Evolutionary conservation across 2,329 filamentous ascomycete genomes (phyloP).

Genomic region (Ceratocystis eucalypticola): DNA sequence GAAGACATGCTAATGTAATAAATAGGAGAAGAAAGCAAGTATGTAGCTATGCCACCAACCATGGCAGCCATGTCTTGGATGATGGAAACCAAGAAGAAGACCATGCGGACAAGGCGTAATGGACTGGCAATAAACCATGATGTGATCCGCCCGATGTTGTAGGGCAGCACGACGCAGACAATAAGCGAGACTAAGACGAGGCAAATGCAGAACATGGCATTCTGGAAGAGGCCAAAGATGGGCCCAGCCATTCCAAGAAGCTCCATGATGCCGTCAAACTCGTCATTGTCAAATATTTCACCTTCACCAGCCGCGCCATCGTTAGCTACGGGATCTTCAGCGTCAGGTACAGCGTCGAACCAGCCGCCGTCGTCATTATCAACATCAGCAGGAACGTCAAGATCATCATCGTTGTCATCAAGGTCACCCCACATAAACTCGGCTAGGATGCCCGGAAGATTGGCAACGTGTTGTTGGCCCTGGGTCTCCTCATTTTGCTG

Average conservation of each 20-base stretch:
- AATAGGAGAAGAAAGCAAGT: constrained; percentile 13
- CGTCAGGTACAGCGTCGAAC: constrained; percentile 19
- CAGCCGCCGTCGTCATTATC: constrained; percentile 36
- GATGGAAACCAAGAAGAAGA: constrained; percentile 64
- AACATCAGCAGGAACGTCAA: constrained; percentile 30
- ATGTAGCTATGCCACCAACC: constrained; percentile 36
- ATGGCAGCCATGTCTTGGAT: constrained; percentile 64
- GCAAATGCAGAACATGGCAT: constrained; percentile 85
- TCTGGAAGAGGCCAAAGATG: constrained; percentile 78
- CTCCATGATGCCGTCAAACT: constrained; percentile 91
- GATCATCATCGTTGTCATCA: constrained; percentile 42
- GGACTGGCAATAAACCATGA: constrained; percentile 71
- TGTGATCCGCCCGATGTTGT: constrained; percentile 76
- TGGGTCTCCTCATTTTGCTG: neutral
- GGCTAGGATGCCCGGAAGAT: constrained; percentile 28
- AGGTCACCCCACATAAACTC: constrained; percentile 51
- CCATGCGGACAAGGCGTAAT: constrained; percentile 55
- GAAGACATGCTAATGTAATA: constrained; percentile 13
- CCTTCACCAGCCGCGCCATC: constrained; percentile 29
- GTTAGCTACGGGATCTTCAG: neutral
- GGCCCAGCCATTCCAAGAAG: constrained; percentile 93
- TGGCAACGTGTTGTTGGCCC: constrained; percentile 4
- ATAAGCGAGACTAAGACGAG: constrained; percentile 79
- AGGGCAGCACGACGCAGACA: constrained; percentile 76
- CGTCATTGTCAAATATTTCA: constrained; percentile 61